These are phyloP conservation scores for Ruellia speciosa DNA, from an alignment of 305 asterid species.

Conservation along the genomic window DNA sequence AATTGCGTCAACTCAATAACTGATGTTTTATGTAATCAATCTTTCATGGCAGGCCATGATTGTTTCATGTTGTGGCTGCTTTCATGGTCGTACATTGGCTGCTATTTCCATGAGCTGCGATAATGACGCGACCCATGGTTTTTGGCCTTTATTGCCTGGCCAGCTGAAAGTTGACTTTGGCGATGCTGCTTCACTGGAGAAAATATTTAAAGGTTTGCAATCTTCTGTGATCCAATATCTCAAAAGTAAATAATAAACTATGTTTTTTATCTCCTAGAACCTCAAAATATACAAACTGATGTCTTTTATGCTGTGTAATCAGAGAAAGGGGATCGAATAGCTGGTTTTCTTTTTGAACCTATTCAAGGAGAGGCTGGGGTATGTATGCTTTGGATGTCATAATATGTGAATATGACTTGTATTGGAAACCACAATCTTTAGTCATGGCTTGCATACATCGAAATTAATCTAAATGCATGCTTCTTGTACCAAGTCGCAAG, in stretches of 20 bases:
- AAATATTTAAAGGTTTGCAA: slow-evolving; percentile 56
- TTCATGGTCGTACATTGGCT: slow-evolving; percentile 90
- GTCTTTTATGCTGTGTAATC: slow-evolving; percentile 27
- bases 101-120: slow-evolving; percentile 98
- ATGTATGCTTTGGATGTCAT: slow-evolving; percentile 23
- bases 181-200: slow-evolving; percentile 61
- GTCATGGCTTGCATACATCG: neutral
- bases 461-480: slow-evolving; percentile 1
- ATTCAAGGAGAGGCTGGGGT: slow-evolving; percentile 99
- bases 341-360: slow-evolving; percentile 93
- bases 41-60: slow-evolving; percentile 64
- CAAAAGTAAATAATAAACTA: neutral
- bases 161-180: slow-evolving; percentile 86
- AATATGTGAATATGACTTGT: slow-evolving; percentile 7
- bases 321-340: slow-evolving; percentile 85
- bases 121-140: slow-evolving; percentile 85
- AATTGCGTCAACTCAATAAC: neutral
- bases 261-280: neutral
- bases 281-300: neutral
- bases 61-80: slow-evolving; percentile 96
- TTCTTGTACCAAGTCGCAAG: slow-evolving; percentile 6
- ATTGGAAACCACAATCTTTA: neutral
- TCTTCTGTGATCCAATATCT: slow-evolving; percentile 16
- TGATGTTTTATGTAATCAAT: slow-evolving; percentile 8
- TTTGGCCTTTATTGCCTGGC: slow-evolving; percentile 87